Percentiles rank a stretch among this genome's conserved stretches.
Evolutionary conservation across 1,284 basidiomycete species (phyloP).

Genomic region (Porodaedalea pini): DNA sequence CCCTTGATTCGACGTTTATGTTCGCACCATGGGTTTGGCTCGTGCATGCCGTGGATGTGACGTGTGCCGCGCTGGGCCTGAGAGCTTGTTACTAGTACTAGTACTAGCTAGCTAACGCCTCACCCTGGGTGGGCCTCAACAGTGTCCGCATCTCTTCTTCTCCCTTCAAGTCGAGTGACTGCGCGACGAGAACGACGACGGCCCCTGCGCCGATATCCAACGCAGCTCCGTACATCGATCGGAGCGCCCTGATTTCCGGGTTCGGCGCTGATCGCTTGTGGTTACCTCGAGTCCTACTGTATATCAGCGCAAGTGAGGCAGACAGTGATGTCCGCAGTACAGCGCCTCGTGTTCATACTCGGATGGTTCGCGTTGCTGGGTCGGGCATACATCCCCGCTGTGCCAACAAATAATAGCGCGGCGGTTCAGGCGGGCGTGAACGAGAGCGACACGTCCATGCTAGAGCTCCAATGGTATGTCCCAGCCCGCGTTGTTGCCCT

Average conservation of each 20-base stretch:
- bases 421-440: slow-evolving; percentile 47
- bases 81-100: neutral
- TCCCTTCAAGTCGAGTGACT: neutral
- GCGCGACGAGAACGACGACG: neutral
- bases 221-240: neutral
- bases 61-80: neutral
- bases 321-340: neutral
- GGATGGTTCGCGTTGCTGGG: slow-evolving; percentile 9
- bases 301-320: neutral
- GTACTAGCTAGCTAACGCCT: neutral
- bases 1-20: no score
- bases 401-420: slow-evolving; percentile 63
- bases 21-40: neutral
- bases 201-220: neutral
- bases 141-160: neutral
- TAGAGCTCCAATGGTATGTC: slow-evolving; percentile 60
- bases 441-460: slow-evolving; percentile 51
- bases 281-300: no score
- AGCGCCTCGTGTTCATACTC: neutral
- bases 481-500: slow-evolving; percentile 43
- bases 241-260: neutral
- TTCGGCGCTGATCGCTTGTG: neutral
- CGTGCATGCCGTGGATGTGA: neutral
- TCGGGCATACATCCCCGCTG: slow-evolving; percentile 63
- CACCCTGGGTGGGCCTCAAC: neutral